Conservation (phyloP, 805 yeast genomes). For the Wickerhamiella azymoides region DNA sequence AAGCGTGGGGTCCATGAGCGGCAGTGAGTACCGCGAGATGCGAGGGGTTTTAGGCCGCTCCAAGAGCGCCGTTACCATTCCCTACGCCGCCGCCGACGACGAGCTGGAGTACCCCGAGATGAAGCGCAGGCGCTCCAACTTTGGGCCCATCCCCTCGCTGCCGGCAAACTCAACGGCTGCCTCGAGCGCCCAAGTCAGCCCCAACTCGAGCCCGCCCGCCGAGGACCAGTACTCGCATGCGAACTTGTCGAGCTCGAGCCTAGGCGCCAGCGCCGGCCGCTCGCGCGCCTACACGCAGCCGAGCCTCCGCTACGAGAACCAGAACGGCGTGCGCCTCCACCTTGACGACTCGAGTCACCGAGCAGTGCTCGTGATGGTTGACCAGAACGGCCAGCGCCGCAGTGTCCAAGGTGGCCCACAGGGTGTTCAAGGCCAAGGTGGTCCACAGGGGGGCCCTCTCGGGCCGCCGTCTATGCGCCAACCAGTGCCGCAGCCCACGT, state of each 20-base stretch:
- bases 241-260: slow-evolving; percentile 5
- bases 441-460: too few species aligned
- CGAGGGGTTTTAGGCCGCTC: not conserved
- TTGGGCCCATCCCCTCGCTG: not conserved
- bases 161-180: not conserved
- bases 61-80: slow-evolving; percentile 5
- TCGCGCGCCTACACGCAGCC: slow-evolving; percentile 9
- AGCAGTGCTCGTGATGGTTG: slow-evolving; percentile 8
- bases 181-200: slow-evolving; percentile 7
- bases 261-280: slow-evolving; percentile 5
- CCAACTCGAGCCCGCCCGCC: slow-evolving; percentile 6
- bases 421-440: not conserved
- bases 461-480: not conserved
- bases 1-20: too few species aligned
- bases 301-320: slow-evolving; percentile 2
- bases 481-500: not conserved
- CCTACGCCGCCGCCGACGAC: slow-evolving; percentile 3
- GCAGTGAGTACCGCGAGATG: too few species aligned
- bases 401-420: too few species aligned
- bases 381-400: not conserved
- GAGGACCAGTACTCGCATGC: not conserved
- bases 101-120: slow-evolving; percentile 3
- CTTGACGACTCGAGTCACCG: slow-evolving; percentile 8
- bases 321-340: slow-evolving; percentile 6
- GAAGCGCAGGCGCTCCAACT: slow-evolving; percentile 10